phyloP scores from a whole-genome alignment of 2,329 filamentous ascomycete genomes.

The Sclerotiophoma versabilis region DNA sequence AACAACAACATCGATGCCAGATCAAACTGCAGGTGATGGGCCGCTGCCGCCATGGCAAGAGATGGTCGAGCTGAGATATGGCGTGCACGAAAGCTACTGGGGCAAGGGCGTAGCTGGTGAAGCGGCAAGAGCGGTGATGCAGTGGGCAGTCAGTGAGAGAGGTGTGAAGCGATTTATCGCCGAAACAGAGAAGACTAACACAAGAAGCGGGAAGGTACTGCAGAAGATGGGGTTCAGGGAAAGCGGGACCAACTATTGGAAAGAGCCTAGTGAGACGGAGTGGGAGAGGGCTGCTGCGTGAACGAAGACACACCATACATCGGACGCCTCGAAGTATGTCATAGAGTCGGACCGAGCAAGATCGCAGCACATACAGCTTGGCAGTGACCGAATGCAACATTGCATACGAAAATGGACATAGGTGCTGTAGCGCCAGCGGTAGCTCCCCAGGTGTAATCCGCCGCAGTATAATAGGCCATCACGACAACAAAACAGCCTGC shows the following conservation, averaged over 20 bases:
- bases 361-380: neutral
- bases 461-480: slow-evolving; percentile 56
- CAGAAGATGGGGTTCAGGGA: slow-evolving; percentile 35
- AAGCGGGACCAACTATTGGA: slow-evolving; percentile 24
- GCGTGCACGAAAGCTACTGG: slow-evolving; percentile 21
- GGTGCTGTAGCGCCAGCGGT: slow-evolving; percentile 26
- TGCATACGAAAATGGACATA: neutral
- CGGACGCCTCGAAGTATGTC: neutral
- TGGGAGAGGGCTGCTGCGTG: slow-evolving; percentile 18
- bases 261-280: slow-evolving; percentile 22
- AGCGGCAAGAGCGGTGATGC: slow-evolving; percentile 27
- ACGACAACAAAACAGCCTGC: slow-evolving; percentile 56
- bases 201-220: slow-evolving; percentile 32
- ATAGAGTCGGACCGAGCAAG: neutral
- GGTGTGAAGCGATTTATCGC: slow-evolving; percentile 28
- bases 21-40: slow-evolving; percentile 5
- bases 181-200: slow-evolving; percentile 32
- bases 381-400: neutral
- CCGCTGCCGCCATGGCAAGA: slow-evolving; percentile 23
- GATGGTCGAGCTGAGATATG: slow-evolving; percentile 29
- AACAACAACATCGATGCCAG: slow-evolving; percentile 26
- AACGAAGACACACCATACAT: neutral
- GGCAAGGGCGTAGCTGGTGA: slow-evolving; percentile 26
- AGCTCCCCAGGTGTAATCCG: no score
- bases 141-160: slow-evolving; percentile 20